These are phyloP conservation scores for Zygosaccharomyces sapae DNA, from an alignment of 1,139 yeast genomes.

Conservation along the genomic window DNA sequence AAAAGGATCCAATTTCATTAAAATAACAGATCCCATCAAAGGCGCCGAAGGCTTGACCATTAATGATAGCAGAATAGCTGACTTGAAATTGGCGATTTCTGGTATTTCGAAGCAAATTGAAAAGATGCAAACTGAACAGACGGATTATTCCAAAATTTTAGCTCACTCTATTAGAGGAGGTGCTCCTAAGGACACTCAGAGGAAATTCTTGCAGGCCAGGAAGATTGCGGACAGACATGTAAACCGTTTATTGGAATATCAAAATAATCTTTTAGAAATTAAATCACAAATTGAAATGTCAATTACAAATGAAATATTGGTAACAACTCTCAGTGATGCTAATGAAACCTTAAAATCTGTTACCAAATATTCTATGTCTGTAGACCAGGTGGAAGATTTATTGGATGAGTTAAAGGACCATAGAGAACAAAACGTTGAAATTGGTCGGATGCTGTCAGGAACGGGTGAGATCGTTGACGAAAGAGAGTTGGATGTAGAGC, in stretches of 20 bases:
- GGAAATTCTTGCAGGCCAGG: constrained; percentile 31
- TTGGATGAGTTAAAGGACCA: constrained; percentile 44
- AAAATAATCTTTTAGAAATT: constrained; percentile 41
- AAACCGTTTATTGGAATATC: constrained; percentile 35
- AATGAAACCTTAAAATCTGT: constrained; percentile 33
- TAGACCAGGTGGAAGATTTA: constrained; percentile 41
- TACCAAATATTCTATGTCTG: constrained; percentile 35
- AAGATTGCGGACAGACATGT: constrained; percentile 37
- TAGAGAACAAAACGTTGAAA: constrained; percentile 37
- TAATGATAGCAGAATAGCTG: constrained; percentile 34
- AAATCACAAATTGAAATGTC: constrained; percentile 48
- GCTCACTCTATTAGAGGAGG: constrained; percentile 9
- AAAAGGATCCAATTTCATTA: constrained; percentile 19
- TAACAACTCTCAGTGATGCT: constrained; percentile 41
- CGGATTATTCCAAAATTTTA: constrained; percentile 13
- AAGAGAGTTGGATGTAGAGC: constrained; percentile 16
- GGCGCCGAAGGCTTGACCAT: constrained; percentile 24
- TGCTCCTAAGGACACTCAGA: constrained; percentile 18
- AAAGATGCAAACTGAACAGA: constrained; percentile 18
- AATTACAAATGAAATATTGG: constrained; percentile 41
- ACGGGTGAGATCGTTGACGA: constrained; percentile 11
- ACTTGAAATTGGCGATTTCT: constrained; percentile 29
- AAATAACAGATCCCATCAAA: constrained; percentile 20
- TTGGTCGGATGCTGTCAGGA: constrained; percentile 39
- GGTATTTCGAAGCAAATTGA: constrained; percentile 19